Conservation (phyloP, 1,139 yeast genomes). For the Saccharomycopsis crataegensis region DNA sequence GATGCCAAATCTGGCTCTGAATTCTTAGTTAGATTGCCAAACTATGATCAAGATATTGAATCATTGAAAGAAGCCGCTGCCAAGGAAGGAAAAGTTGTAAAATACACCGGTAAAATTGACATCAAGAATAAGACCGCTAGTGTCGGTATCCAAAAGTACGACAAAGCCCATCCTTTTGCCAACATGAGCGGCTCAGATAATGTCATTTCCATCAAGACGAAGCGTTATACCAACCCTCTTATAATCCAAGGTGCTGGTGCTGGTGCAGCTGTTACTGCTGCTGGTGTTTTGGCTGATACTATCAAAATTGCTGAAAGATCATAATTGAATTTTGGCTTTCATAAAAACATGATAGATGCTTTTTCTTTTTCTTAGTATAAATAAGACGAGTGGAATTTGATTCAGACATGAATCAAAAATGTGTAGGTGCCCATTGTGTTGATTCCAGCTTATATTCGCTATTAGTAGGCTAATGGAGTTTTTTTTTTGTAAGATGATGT, state of each 20-base stretch:
- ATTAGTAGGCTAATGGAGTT: too few species aligned
- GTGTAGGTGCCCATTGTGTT: too few species aligned
- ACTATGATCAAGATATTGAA: constrained; percentile 74
- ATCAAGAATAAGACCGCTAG: constrained; percentile 57
- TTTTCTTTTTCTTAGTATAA: not conserved
- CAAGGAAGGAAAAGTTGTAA: constrained; percentile 73
- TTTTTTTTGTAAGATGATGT: too few species aligned
- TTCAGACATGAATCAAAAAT: not conserved
- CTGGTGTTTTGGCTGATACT: constrained; percentile 92
- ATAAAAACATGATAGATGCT: not conserved
- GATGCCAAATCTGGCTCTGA: constrained; percentile 62
- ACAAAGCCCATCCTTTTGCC: constrained; percentile 89
- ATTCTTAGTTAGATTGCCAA: constrained; percentile 72
- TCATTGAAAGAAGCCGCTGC: constrained; percentile 75
- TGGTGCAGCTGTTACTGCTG: constrained; percentile 98
- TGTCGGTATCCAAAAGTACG: constrained; percentile 84
- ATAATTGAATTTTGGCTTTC: not conserved
- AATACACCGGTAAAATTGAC: constrained; percentile 91
- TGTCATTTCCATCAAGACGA: constrained; percentile 83
- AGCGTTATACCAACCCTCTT: constrained; percentile 87
- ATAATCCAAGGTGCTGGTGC: constrained; percentile 99
- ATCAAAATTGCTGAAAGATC: constrained; percentile 82
- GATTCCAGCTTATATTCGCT: too few species aligned
- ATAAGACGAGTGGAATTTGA: not conserved
- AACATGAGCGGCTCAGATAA: constrained; percentile 93